These are phyloP conservation scores for Penicillium roqueforti DNA, from an alignment of 495 filamentous ascomycete genomes.

Conservation along the genomic window DNA sequence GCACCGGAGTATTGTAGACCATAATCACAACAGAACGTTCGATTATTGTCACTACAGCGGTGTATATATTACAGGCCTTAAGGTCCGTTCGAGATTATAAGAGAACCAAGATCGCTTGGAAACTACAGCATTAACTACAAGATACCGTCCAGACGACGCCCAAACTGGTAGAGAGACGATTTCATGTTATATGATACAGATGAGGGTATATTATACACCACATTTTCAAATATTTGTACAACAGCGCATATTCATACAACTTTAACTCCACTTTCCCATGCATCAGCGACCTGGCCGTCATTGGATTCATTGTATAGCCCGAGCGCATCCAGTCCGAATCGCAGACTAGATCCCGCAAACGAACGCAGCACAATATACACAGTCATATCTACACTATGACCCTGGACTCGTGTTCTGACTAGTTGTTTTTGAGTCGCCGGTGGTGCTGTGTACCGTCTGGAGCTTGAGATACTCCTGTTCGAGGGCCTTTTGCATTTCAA, in stretches of 20 bases:
- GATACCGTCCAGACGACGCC: neutral
- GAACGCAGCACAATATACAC: neutral
- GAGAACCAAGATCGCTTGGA: neutral
- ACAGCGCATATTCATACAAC: neutral
- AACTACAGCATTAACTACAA: neutral
- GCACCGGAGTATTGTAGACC: neutral
- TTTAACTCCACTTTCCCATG: slow-evolving; percentile 5
- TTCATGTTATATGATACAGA: slow-evolving; percentile 9
- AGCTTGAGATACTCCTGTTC: slow-evolving; percentile 89
- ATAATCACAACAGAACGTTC: neutral
- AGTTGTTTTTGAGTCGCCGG: slow-evolving; percentile 18
- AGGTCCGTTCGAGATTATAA: neutral
- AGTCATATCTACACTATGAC: slow-evolving; percentile 7
- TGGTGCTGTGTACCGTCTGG: slow-evolving; percentile 57
- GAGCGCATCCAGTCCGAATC: neutral
- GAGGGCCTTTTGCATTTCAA: slow-evolving; percentile 80
- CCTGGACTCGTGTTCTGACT: slow-evolving; percentile 14
- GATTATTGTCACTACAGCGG: neutral
- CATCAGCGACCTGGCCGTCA: neutral
- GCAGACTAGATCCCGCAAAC: neutral
- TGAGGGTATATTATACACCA: slow-evolving; percentile 1
- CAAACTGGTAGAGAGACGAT: slow-evolving; percentile 3
- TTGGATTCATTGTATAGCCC: neutral
- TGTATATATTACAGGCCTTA: neutral
- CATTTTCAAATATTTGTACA: slow-evolving; percentile 8